Base-by-base conservation (phyloP, 2,329 filamentous ascomycete genomes). In the Hirsutella rhossiliensis region DNA sequence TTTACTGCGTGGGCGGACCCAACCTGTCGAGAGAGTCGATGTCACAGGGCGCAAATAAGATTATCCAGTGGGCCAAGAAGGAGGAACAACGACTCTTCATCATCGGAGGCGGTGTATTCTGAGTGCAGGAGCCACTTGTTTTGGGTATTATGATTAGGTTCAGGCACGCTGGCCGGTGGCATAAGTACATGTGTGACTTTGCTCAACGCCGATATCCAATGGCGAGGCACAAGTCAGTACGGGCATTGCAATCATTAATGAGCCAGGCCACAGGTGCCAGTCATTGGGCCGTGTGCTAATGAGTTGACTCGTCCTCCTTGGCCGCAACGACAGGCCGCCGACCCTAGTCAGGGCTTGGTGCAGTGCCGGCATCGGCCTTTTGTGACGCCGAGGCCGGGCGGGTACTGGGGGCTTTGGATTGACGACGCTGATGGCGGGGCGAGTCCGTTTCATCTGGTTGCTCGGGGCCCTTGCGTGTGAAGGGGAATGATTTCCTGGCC, bases 81-180 rank as follows among this genome's bases (percentile, higher is more conserved):
- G 92, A 98, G 64, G 90, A 97, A 63, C 89, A 97, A 63, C 73
- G 92, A 45, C 69, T 97, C 6, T 98, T 98, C 58, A 95, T 98
- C 47, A 92, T 98, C 58, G 92, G 92, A 1, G 94, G 92, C n/a
- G 92, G 89, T 38, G 90, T 97, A 53, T 84, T 83, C 54, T 81
- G 50, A 62, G 9, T 17, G 9, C 11, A 17, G 11, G 34, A 15
- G 12, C 5, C 31, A 30, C 6, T 38, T 12, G 2, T 47, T 8
- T 30, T 17, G 41, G 39, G 38, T 36, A 46, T 43, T 41, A 42
- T 43, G n/a, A 40, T 46, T 41, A 43, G n/a, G 19, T 18, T n/a
- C 2, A 5, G 41, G 31, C 18, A 13, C 30, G 9, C 12, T 38
- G 45, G 34, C 17, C 17, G 23, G 9, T 40, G n/a, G 27, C 40